phyloP scores from a whole-genome alignment of 176 grass and related monocot species.

The Hordeum marinum region DNA sequence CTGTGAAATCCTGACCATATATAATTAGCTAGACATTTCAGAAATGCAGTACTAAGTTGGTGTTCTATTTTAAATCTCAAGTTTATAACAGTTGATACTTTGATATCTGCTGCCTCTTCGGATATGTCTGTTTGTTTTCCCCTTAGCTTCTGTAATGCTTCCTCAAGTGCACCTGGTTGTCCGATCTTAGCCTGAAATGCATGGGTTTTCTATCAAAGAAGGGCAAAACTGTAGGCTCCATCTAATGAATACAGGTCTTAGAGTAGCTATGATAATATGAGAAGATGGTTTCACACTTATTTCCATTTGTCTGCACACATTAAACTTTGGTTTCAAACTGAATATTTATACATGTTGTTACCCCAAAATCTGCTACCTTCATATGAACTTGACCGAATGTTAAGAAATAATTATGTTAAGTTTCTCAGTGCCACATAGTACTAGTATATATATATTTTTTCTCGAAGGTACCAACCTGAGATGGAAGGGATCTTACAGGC shows the following conservation, averaged over 20 bases:
- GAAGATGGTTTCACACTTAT: not conserved
- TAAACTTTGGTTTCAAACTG: not conserved
- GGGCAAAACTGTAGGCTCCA: not conserved
- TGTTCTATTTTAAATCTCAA: not conserved
- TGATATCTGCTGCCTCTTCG: conserved; percentile 64
- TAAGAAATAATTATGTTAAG: not conserved
- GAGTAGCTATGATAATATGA: not conserved
- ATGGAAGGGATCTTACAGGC: too few relatives aligned
- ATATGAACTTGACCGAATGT: not conserved
- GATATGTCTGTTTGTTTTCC: conserved; percentile 49
- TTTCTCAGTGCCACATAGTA: not conserved
- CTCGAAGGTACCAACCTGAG: too few relatives aligned
- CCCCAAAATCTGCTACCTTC: not conserved
- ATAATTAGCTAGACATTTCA: not conserved
- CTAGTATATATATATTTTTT: too few relatives aligned
- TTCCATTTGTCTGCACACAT: not conserved
- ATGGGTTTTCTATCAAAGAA: too few relatives aligned
- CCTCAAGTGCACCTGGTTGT: conserved; percentile 26
- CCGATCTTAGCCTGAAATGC: conserved; percentile 47
- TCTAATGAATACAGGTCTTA: not conserved
- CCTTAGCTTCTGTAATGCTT: conserved; percentile 56
- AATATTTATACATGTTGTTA: not conserved
- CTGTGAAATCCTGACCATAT: conserved; percentile 62
- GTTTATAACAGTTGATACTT: conserved; percentile 29
- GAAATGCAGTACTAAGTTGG: not conserved